These are phyloP conservation scores for Xylaria sp. DNA, from an alignment of 2,329 filamentous ascomycete species.

Conservation along the genomic window DNA sequence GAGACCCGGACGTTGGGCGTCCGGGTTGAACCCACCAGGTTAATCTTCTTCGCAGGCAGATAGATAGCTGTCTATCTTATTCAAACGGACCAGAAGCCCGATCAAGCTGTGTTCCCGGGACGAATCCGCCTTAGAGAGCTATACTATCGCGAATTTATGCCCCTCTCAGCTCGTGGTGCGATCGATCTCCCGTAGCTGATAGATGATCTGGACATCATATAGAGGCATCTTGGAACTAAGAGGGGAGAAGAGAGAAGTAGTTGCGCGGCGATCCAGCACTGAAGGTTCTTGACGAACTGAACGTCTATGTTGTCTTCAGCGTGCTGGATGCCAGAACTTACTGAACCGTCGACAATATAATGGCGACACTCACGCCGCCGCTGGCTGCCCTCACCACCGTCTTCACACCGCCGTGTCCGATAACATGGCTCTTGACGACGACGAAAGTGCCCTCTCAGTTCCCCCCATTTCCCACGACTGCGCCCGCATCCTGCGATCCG, in stretches of 20 bases:
- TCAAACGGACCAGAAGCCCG: constrained; percentile 8
- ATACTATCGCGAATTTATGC: constrained; percentile 7
- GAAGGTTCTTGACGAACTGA: constrained; percentile 10
- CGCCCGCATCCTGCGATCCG: constrained; percentile 49
- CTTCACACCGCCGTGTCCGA: constrained; percentile 55
- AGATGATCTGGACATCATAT: constrained; percentile 21
- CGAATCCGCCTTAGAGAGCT: constrained; percentile 3
- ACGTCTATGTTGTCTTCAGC: constrained; percentile 12
- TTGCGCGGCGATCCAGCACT: neutral
- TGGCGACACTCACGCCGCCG: constrained; percentile 35
- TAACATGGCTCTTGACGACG: constrained; percentile 55
- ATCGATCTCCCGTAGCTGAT: constrained; percentile 27
- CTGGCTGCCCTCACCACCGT: constrained; percentile 55
- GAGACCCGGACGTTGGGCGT: neutral
- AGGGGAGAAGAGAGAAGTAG: constrained; percentile 1
- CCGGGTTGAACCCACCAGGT: constrained; percentile 14
- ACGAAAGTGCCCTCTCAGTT: constrained; percentile 54
- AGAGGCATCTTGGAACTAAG: neutral
- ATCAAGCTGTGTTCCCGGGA: constrained; percentile 13
- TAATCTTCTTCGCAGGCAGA: constrained; percentile 9
- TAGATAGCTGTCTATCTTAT: neutral
- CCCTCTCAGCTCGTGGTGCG: constrained; percentile 30
- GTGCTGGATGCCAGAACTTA: constrained; percentile 19
- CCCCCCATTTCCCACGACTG: constrained; percentile 50
- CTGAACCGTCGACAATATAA: constrained; percentile 27